A percentile compares a stretch with the other conserved stretches of the same genome.
Conservation (phyloP, 1,139 yeast genomes). For the Kluyveromyces sp. region DNA sequence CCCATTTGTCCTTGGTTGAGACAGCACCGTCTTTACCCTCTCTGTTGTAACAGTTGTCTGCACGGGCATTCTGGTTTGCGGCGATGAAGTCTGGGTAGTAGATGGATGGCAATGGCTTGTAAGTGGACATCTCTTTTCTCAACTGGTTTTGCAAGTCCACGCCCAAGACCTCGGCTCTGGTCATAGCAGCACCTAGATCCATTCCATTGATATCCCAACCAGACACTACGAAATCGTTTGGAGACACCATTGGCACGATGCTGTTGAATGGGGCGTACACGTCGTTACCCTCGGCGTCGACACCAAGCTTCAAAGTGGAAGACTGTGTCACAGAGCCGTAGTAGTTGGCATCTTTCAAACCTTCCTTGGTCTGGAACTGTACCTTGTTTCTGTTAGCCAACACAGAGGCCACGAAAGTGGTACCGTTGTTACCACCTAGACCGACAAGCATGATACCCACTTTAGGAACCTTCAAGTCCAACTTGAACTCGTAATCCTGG, state of each 20-base stretch:
- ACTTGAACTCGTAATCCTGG: constrained; percentile 76
- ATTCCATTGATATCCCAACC: constrained; percentile 91
- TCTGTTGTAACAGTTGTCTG: constrained; percentile 74
- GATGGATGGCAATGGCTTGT: constrained; percentile 72
- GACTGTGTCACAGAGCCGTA: constrained; percentile 96
- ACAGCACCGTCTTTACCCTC: constrained; percentile 40
- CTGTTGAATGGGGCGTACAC: constrained; percentile 91
- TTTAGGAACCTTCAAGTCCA: constrained; percentile 75
- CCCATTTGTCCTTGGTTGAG: constrained; percentile 67
- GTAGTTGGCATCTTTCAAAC: constrained; percentile 74
- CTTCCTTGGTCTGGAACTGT: constrained; percentile 76
- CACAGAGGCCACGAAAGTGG: constrained; percentile 79
- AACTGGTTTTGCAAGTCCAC: constrained; percentile 76
- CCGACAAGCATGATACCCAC: constrained; percentile 90
- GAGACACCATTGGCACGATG: constrained; percentile 78
- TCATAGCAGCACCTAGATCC: constrained; percentile 70
- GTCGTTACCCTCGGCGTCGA: constrained; percentile 74
- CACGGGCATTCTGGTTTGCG: constrained; percentile 87
- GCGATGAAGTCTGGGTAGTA: constrained; percentile 97
- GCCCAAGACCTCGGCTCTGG: constrained; percentile 82
- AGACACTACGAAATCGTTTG: constrained; percentile 82
- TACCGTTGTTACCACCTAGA: constrained; percentile 94
- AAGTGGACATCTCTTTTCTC: constrained; percentile 53
- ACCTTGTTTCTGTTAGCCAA: constrained; percentile 79
- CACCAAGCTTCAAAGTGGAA: constrained; percentile 83